Evolutionary conservation across 495 filamentous ascomycete species (phyloP).

Genomic region (Neurospora sp.): DNA sequence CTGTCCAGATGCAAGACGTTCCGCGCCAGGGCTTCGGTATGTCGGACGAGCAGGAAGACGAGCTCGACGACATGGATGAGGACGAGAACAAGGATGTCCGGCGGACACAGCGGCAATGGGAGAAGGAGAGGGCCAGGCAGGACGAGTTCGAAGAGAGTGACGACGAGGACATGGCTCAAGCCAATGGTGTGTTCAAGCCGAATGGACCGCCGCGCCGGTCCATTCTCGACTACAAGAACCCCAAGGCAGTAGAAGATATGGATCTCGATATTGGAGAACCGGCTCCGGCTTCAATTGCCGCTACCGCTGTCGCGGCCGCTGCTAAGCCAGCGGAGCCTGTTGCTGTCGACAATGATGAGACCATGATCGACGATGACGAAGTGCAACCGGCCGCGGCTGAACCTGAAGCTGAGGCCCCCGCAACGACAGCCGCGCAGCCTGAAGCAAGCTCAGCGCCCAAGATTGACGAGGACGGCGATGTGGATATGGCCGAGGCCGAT

Average conservation of each 20-base stretch:
- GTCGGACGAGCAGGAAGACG: conserved; percentile 78
- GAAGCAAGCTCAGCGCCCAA: conserved; percentile 2
- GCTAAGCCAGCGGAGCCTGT: conserved; percentile 37
- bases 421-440: not conserved
- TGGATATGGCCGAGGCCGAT: conserved; percentile 24
- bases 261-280: conserved; percentile 53
- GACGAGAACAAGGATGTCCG: conserved; percentile 83
- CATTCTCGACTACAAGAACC: conserved; percentile 63
- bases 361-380: conserved; percentile 54
- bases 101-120: conserved; percentile 73
- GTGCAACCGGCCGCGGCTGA: conserved; percentile 4
- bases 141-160: conserved; percentile 80
- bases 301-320: conserved; percentile 36
- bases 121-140: conserved; percentile 60
- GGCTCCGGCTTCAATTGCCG: conserved; percentile 44
- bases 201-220: conserved; percentile 48
- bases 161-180: conserved; percentile 71
- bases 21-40: conserved; percentile 64
- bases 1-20: conserved; percentile 92
- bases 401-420: not conserved
- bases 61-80: conserved; percentile 79
- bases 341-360: conserved; percentile 41
- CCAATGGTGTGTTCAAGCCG: conserved; percentile 61
- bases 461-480: conserved; percentile 25
- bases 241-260: conserved; percentile 50